Conservation (phyloP, 257 asterid species). For the Datura wrightii region DNA sequence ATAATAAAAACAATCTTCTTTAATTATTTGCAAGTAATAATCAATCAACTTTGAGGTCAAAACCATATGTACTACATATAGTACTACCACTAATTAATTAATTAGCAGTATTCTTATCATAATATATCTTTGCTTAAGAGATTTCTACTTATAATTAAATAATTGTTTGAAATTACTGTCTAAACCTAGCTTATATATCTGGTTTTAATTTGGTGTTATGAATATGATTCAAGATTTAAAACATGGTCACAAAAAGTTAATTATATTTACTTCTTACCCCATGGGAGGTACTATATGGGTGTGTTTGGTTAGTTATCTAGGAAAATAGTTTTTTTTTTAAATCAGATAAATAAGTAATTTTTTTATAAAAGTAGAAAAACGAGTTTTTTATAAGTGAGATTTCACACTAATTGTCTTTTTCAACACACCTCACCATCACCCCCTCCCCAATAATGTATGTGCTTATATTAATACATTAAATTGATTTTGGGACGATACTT, state of each 20-base stretch:
- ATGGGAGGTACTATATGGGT: not conserved
- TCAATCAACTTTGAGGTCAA: slow-evolving; percentile 58
- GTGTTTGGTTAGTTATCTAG: not conserved
- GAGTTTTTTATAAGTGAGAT: not conserved
- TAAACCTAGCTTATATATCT: not conserved
- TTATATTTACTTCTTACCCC: not conserved
- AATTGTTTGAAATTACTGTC: not conserved
- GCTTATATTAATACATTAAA: not conserved
- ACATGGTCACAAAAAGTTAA: not conserved
- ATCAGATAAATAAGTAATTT: not conserved
- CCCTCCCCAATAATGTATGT: no score
- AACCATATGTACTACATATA: slow-evolving; percentile 33
- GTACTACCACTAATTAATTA: slow-evolving; percentile 15
- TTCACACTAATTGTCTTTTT: not conserved
- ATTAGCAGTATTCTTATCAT: slow-evolving; percentile 43
- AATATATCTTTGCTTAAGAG: slow-evolving; percentile 3
- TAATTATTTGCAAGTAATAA: slow-evolving; percentile 40
- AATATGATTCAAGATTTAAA: not conserved
- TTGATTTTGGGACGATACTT: not conserved
- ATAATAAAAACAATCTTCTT: slow-evolving; percentile 31
- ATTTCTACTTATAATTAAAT: not conserved
- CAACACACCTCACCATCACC: not conserved
- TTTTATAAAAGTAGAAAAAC: not conserved
- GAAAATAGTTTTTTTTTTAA: not conserved
- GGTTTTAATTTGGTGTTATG: not conserved